Evolutionary conservation across 1,284 basidiomycete genomes (phyloP).

Genomic region (Irpex lacteus): DNA sequence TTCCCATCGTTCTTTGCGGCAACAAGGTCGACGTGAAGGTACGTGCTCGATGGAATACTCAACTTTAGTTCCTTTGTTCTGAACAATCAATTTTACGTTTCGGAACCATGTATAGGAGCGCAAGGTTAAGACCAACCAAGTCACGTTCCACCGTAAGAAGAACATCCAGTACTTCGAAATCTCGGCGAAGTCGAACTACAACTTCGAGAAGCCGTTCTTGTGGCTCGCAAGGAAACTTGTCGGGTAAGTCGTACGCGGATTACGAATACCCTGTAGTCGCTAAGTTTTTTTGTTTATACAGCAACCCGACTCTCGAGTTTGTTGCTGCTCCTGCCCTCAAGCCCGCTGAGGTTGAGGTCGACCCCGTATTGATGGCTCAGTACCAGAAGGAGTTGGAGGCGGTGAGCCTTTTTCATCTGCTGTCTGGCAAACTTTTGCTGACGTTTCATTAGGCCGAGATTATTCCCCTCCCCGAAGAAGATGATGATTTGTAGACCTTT

Average conservation of each 20-base stretch:
- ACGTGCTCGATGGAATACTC: conserved; percentile 21
- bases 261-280: too few relatives aligned
- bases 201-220: conserved; percentile 99
- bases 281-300: conserved; percentile 26
- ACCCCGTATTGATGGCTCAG: conserved; percentile 77
- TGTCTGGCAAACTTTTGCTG: conserved; percentile 1
- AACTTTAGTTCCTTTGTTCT: neutral
- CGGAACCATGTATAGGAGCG: conserved; percentile 69
- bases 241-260: conserved; percentile 58
- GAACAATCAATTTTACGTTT: conserved; percentile 2
- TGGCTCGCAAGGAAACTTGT: conserved; percentile 99
- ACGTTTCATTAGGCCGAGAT: conserved; percentile 53
- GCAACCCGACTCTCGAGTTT: conserved; percentile 89
- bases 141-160: conserved; percentile 99
- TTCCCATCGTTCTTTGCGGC: conserved; percentile 98
- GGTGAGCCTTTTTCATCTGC: conserved; percentile 37
- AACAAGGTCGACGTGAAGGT: conserved; percentile 99
- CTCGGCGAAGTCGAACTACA: conserved; percentile 99
- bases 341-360: conserved; percentile 91
- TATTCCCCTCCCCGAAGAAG: conserved; percentile 78
- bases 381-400: conserved; percentile 80
- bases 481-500: conserved; percentile 50
- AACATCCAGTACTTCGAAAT: conserved; percentile 99
- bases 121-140: conserved; percentile 98
- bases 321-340: conserved; percentile 95